These are phyloP conservation scores for Cercospora beticola DNA, from an alignment of 2,329 filamentous ascomycete species.

Conservation along the genomic window DNA sequence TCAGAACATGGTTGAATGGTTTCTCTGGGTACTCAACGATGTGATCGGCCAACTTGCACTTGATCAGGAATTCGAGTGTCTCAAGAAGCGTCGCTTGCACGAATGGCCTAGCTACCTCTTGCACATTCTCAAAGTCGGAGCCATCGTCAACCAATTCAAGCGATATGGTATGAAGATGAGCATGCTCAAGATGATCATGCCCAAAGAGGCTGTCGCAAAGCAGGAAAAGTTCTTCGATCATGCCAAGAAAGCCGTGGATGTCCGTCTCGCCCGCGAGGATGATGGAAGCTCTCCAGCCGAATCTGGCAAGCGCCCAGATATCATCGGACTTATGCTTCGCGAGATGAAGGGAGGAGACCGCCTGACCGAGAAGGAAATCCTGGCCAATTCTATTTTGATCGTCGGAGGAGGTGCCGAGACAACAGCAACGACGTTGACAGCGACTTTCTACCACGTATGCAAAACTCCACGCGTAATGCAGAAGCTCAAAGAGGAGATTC, in stretches of 20 bases:
- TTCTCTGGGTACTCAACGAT: slow-evolving; percentile 74
- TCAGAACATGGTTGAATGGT: slow-evolving; percentile 70
- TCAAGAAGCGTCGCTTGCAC: slow-evolving; percentile 26
- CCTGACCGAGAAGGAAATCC: slow-evolving; percentile 22
- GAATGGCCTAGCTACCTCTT: slow-evolving; percentile 28
- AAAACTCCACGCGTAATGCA: slow-evolving; percentile 30
- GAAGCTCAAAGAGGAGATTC: slow-evolving; percentile 39
- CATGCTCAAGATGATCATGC: slow-evolving; percentile 18
- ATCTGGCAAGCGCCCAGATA: slow-evolving; percentile 18
- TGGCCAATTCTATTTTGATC: slow-evolving; percentile 25
- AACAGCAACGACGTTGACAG: slow-evolving; percentile 28
- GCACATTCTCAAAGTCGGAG: slow-evolving; percentile 20
- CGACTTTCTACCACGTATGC: slow-evolving; percentile 21
- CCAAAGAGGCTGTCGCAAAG: slow-evolving; percentile 9
- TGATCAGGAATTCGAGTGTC: slow-evolving; percentile 48
- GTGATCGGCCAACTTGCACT: slow-evolving; percentile 61
- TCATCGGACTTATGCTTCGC: slow-evolving; percentile 28
- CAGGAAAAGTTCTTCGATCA: slow-evolving; percentile 22
- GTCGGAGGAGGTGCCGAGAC: slow-evolving; percentile 30
- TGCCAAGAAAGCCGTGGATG: slow-evolving; percentile 21
- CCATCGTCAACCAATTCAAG: slow-evolving; percentile 25
- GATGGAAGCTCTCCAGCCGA: slow-evolving; percentile 7
- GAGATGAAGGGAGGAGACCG: slow-evolving; percentile 27
- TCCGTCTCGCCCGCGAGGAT: slow-evolving; percentile 19
- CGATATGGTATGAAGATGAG: slow-evolving; percentile 23